phyloP scores from a whole-genome alignment of 1,284 basidiomycete genomes.

The Sporisorium sorghi region DNA sequence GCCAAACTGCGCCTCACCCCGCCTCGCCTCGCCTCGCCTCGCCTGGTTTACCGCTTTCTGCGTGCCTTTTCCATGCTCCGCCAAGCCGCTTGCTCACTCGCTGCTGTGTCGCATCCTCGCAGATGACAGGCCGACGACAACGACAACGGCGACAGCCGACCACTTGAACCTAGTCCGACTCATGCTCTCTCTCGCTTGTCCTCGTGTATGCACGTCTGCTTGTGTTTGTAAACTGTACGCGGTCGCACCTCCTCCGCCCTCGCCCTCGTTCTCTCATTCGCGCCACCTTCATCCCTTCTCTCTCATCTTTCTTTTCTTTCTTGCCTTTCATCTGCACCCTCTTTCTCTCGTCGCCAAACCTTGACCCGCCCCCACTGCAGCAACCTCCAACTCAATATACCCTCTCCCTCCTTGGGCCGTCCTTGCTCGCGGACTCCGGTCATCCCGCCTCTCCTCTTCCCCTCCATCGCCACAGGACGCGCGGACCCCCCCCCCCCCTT shows the following conservation, averaged over 20 bases:
- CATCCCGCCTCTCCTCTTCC: not conserved
- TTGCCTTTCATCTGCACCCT: not conserved
- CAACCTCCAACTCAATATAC: not conserved
- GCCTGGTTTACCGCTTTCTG: not conserved
- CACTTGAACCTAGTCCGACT: too few relatives aligned
- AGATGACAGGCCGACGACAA: not conserved
- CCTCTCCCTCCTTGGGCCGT: not conserved
- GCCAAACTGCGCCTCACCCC: conserved; percentile 8
- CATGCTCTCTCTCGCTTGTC: conserved; percentile 7
- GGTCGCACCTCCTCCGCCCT: conserved; percentile 2
- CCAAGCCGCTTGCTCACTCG: not conserved
- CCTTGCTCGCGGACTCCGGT: not conserved
- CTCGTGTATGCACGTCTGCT: not conserved
- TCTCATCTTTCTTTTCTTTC: not conserved
- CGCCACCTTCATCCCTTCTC: not conserved
- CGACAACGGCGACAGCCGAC: not conserved
- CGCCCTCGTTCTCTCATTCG: not conserved
- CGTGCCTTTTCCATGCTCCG: conserved; percentile 3
- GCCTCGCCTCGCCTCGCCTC: too few relatives aligned
- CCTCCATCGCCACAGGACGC: not conserved
- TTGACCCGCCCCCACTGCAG: not conserved
- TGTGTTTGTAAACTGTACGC: conserved; percentile 1
- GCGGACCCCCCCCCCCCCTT: not conserved
- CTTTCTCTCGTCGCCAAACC: not conserved
- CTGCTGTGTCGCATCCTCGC: not conserved